These are phyloP conservation scores for Aspergillus pseudoterreus DNA, from an alignment of 2,329 filamentous ascomycete genomes.

Conservation along the genomic window DNA sequence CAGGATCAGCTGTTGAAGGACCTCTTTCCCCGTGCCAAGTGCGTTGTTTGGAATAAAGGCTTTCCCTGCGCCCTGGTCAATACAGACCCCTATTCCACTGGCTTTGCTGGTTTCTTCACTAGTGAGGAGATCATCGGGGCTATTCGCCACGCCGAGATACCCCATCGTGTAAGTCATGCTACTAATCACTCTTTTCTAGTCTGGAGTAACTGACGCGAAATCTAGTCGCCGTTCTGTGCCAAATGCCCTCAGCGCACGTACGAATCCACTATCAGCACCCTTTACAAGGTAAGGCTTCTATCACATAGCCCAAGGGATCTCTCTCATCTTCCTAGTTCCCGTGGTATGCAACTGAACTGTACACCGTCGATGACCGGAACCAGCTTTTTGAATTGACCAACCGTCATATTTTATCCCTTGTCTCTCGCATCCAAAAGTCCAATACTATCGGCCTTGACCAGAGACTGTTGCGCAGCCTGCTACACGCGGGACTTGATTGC, in stretches of 20 bases:
- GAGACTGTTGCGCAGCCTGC: slow-evolving; percentile 36
- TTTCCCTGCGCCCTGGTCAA: slow-evolving; percentile 31
- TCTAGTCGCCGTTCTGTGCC: slow-evolving; percentile 46
- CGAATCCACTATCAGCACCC: slow-evolving; percentile 49
- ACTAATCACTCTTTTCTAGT: not conserved
- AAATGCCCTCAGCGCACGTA: slow-evolving; percentile 53
- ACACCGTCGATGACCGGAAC: slow-evolving; percentile 47
- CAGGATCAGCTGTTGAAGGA: slow-evolving; percentile 49
- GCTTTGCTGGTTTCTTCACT: slow-evolving; percentile 51
- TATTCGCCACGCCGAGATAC: slow-evolving; percentile 46
- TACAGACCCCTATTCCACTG: slow-evolving; percentile 44
- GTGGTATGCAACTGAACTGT: slow-evolving; percentile 44
- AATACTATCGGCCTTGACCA: slow-evolving; percentile 37
- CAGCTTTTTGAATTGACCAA: slow-evolving; percentile 39
- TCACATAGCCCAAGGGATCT: not conserved
- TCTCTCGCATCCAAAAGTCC: slow-evolving; percentile 55
- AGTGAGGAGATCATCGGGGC: slow-evolving; percentile 48
- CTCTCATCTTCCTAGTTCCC: slow-evolving; percentile 41
- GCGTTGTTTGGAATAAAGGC: slow-evolving; percentile 43
- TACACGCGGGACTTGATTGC: slow-evolving; percentile 39
- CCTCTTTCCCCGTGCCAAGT: slow-evolving; percentile 51
- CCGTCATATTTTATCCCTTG: slow-evolving; percentile 66
- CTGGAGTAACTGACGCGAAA: not conserved
- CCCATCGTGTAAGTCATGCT: slow-evolving; percentile 44
- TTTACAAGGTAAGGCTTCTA: slow-evolving; percentile 43